These are phyloP conservation scores for Termitomyces sp. DNA, from an alignment of 768 basidiomycete species.

Conservation along the genomic window DNA sequence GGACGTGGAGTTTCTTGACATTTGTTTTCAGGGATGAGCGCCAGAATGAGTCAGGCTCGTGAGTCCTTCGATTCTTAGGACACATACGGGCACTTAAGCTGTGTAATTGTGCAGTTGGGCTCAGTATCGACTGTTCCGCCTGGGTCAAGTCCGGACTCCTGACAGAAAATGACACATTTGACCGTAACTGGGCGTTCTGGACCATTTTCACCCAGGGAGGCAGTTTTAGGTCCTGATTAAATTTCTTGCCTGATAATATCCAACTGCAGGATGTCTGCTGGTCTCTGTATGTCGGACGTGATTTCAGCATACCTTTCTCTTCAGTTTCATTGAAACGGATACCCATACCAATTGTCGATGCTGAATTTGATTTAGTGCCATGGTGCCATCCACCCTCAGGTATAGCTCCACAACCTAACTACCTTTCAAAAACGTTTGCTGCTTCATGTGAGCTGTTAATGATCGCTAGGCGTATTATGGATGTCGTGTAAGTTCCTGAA, in stretches of 20 bases:
- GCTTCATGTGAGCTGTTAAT: conserved; percentile 42
- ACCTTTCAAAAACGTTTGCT: conserved; percentile 41
- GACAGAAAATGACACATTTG: conserved; percentile 43
- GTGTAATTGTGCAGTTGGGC: conserved; percentile 36
- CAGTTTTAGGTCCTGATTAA: background rate
- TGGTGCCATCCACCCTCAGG: conserved; percentile 38
- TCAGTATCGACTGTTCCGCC: conserved; percentile 49
- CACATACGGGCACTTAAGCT: background rate
- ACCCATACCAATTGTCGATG: conserved; percentile 42
- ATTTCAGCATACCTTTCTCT: conserved; percentile 41
- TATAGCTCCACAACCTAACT: conserved; percentile 33
- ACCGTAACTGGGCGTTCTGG: conserved; percentile 59
- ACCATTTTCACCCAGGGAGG: conserved; percentile 48
- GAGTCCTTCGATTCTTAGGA: conserved; percentile 18
- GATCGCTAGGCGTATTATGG: conserved; percentile 47
- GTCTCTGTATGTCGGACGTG: conserved; percentile 62
- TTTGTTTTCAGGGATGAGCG: conserved; percentile 41
- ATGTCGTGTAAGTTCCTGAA: conserved; percentile 40
- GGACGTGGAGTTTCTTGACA: conserved; percentile 4
- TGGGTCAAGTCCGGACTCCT: conserved; percentile 52
- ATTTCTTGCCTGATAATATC: background rate
- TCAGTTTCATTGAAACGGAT: conserved; percentile 23
- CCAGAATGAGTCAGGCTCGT: conserved; percentile 55
- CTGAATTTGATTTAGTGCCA: conserved; percentile 41
- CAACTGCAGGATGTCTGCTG: conserved; percentile 48